These are phyloP conservation scores for Catunica adiposa DNA, from an alignment of 2,329 filamentous ascomycete species.

Conservation along the genomic window DNA sequence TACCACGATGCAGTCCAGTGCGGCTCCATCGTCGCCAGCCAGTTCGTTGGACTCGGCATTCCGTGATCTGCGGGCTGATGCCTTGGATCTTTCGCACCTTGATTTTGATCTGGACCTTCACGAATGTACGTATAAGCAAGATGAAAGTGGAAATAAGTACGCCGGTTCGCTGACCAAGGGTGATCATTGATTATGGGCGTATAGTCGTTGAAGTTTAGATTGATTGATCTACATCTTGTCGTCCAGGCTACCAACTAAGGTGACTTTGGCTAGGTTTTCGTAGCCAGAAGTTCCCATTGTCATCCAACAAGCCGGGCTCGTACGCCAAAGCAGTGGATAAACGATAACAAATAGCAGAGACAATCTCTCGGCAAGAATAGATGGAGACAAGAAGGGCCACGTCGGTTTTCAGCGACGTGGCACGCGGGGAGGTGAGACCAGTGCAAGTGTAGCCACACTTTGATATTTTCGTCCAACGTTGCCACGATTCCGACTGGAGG, in stretches of 20 bases:
- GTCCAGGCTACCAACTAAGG: too few relatives aligned
- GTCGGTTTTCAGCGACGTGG: background rate
- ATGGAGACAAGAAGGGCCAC: background rate
- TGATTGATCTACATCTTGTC: too few relatives aligned
- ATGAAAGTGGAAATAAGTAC: too few relatives aligned
- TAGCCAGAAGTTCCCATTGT: too few relatives aligned
- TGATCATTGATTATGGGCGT: too few relatives aligned
- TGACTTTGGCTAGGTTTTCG: too few relatives aligned
- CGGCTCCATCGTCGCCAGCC: background rate
- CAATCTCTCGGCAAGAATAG: background rate
- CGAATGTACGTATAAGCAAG: background rate
- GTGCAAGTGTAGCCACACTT: background rate
- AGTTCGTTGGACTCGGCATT: background rate
- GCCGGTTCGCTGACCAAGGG: too few relatives aligned
- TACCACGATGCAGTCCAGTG: background rate
- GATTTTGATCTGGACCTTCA: background rate
- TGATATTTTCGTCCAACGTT: background rate
- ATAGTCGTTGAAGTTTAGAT: too few relatives aligned
- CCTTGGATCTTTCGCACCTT: background rate
- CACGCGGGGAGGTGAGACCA: background rate
- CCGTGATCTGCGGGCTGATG: background rate
- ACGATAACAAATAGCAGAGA: background rate
- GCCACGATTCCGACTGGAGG: background rate
- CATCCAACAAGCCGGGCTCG: too few relatives aligned
- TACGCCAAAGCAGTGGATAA: background rate